Base-by-base conservation (phyloP, 2,329 filamentous ascomycete genomes). In the Dissoconium aciculare region DNA sequence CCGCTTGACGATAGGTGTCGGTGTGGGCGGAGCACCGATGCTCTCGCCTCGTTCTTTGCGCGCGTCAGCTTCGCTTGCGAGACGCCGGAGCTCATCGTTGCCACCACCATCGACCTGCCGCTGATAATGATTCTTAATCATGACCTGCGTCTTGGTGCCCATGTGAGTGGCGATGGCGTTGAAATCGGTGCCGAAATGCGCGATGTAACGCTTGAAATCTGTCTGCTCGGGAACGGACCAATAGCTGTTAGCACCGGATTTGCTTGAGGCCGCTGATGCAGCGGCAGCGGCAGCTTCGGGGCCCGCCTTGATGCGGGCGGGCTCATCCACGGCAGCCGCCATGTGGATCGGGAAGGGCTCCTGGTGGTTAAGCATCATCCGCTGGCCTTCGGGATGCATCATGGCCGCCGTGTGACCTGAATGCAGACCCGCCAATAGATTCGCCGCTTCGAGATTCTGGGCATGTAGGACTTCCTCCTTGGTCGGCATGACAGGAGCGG, bases 201-300 rank as follows among this genome's bases (percentile, higher is more conserved):
- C 67, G 27, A 89, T 62, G 35, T 83, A 64, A 33, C 66, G 68
- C 19, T 76, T 74, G 53, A 89, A 89, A 46, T 85, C 80, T 27
- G 67, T 77, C 32, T 77, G 67, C 56, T 89, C 81, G 1, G 77
- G 78, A 13, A 87, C 80, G 46, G 80, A 87, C 81, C 81, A 89
- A 53, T 89, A 89, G 53, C 80, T 87, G 1, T 78, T 83, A 10
- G 53, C 46, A 25, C 45, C 44, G 15, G 47, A 41, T 36, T 50
- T 47, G 19, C n/a, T 23, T 8, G 19, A 23, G 19, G 19, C 8
- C 8, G 19, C 8, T 8, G 19, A 23, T 8, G 19, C 8, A n/a
- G 19, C 19, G 12, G 46, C 37, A 15, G 41, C 25, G 19, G 49
- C 36, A 28, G 32, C 15, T 14, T 34, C 14, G 17, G 37, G 30